Evolutionary conservation across 495 filamentous ascomycete genomes (phyloP), one percentile per base, ranked within the genome.

Genomic region (Xylaria venustula): DNA sequence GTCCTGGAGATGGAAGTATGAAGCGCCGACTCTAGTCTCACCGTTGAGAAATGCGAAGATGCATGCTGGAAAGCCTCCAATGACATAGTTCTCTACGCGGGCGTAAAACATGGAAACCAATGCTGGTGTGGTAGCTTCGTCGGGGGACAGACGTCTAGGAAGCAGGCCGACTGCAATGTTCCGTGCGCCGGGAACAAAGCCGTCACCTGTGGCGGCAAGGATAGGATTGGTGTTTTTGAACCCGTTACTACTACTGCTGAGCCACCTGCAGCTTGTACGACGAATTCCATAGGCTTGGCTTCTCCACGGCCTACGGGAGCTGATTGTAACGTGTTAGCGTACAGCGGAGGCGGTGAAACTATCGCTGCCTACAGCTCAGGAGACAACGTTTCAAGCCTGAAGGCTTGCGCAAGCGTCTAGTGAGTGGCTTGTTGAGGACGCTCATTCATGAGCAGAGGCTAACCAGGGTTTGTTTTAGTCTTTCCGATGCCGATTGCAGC

Each of bases 111-210:
- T 17, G 66, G 68, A 8, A 59, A 68, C 59, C 58, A 71, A 58
- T 71, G 68, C 60, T 71, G 68, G 68, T 71, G 68, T 48, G 44
- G 68, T 26, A 61, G 22, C 47, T 71, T 61, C 54, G 68, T 66
- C 23, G 65, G 51, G 34, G 63, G 64, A 30, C 62, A 63, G 50
- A 64, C 59, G 56, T 30, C 55, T 40, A 59, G 23, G 12, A 52
- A 66, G 53, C 58, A 68, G 51, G 60, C 61, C 17, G 57, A 58
- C 32, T 71, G 68, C 52, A 64, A 71, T 41, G 51, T 47, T 17
- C 66, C 68, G n/a, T 71, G 68, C 59, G 50, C 68, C 12, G 68
- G 66, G 23, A 53, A 66, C 36, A 52, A 54, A 7, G 59, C 41
- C 3, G 50, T 57, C 11, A 51, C 69, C 42, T 71, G 68, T 42